Base-by-base conservation (phyloP, 257 asterid genomes). In the Buddleja alternifolia region DNA sequence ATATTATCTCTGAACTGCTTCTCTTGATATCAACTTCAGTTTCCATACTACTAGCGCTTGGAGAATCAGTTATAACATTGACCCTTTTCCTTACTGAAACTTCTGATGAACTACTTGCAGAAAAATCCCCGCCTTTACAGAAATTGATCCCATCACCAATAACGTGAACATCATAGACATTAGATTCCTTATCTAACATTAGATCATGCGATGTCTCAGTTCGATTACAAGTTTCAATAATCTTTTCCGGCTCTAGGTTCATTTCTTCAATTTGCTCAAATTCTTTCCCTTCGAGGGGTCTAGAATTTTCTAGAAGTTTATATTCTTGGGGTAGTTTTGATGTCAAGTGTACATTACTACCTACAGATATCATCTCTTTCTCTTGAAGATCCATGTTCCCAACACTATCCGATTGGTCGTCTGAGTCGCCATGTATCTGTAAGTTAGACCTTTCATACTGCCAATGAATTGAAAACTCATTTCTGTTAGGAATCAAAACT, bases 281-380 rank as follows among this genome's bases (percentile, higher is more conserved):
- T 10, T 55, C 85, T 65, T 79, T 67, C 54, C 37, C 67, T n/a
- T 61, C 42, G 8, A 59, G 36, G 24, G 77, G 51, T 42, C 44
- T 56, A 61, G 54, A 21, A 42, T 60, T 72, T 50, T 69, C 78
- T 7, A 58, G 47, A 36, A 74, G 64, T 9, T 67, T 40, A 36
- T 24, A 29, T 66, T 77, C 82, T 60, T 72, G 59, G 17, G 79
- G 72, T 63, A 17, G 21, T 16, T 36, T 68, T 17, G 77, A 63
- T n/a, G 73, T 70, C 45, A 59, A 29, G 71, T 67, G 62, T 24
- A 67, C 53, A 75, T 60, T 62, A 40, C 67, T 66, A 66, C 70
- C 76, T 14, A 47, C 21, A 36, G 79, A 78, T 76, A 82, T 48
- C 63, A 88, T 78, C 87, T 80, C 86, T 69, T 82, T 86, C 69